Conservation (phyloP, 2,329 filamentous ascomycete genomes). For the Phoma herbarum region DNA sequence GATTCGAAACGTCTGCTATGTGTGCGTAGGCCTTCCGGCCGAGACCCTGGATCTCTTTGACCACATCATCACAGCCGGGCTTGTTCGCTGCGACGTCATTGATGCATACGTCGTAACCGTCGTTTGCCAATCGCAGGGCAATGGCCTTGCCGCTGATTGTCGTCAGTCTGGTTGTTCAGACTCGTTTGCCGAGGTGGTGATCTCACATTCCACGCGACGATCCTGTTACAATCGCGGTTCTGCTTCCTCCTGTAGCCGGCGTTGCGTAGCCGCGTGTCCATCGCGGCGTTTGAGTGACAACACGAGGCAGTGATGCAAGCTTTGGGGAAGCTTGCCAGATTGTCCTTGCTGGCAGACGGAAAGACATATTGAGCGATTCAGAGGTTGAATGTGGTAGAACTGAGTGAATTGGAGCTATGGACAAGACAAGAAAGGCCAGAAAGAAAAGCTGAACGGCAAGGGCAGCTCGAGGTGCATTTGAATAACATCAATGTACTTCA, state of each 20-base stretch:
- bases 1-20: slow-evolving; percentile 68
- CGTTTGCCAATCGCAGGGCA: slow-evolving; percentile 68
- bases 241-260: slow-evolving; percentile 30
- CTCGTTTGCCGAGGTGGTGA: background rate
- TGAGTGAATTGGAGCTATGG: slow-evolving; percentile 1
- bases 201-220: slow-evolving; percentile 51
- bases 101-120: slow-evolving; percentile 72
- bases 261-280: slow-evolving; percentile 40
- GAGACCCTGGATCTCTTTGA: slow-evolving; percentile 61
- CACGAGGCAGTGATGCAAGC: slow-evolving; percentile 21
- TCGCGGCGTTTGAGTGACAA: slow-evolving; percentile 25
- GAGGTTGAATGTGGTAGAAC: background rate
- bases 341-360: slow-evolving; percentile 31
- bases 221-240: slow-evolving; percentile 52
- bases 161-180: slow-evolving; percentile 11
- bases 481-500: slow-evolving; percentile 8
- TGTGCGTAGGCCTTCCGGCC: slow-evolving; percentile 64
- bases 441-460: background rate
- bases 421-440: background rate
- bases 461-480: slow-evolving; percentile 9
- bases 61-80: slow-evolving; percentile 61
- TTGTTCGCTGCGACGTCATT: slow-evolving; percentile 68
- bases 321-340: slow-evolving; percentile 34
- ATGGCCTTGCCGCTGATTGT: slow-evolving; percentile 66
- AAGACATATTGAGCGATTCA: slow-evolving; percentile 29